These are phyloP conservation scores for Neurospora crassa DNA, from an alignment of 2,329 filamentous ascomycete genomes.

Conservation along the genomic window DNA sequence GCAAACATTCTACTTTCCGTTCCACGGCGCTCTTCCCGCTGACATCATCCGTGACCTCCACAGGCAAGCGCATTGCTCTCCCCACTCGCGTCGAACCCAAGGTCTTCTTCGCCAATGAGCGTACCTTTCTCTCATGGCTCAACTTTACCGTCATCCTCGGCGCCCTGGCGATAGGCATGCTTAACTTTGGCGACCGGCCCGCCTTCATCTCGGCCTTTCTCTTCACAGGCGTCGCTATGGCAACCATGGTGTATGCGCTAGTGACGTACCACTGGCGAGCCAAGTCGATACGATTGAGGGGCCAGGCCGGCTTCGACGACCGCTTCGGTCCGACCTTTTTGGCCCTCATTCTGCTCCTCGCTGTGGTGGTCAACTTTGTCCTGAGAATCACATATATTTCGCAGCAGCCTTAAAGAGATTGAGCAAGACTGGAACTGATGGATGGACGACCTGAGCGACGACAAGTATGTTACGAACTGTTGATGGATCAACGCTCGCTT, in stretches of 20 bases:
- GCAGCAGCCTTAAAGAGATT: conserved; percentile 18
- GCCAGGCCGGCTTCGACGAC: conserved; percentile 94
- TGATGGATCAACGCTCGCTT: not conserved
- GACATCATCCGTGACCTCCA: conserved; percentile 2
- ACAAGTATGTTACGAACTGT: not conserved
- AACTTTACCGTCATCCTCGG: conserved; percentile 99
- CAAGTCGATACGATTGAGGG: conserved; percentile 80
- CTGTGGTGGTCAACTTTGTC: conserved; percentile 94
- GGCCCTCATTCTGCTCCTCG: conserved; percentile 74
- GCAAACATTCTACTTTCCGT: conserved; percentile 14
- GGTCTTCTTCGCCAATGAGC: conserved; percentile 99
- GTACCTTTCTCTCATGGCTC: conserved; percentile 97
- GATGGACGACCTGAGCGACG: not conserved
- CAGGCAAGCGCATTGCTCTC: conserved; percentile 96
- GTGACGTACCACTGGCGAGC: conserved; percentile 96
- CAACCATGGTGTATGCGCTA: conserved; percentile 90
- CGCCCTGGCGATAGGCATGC: conserved; percentile 88
- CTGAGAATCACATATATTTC: conserved; percentile 53
- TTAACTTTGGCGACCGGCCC: conserved; percentile 94
- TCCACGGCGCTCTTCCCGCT: conserved; percentile 7
- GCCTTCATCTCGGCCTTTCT: conserved; percentile 90
- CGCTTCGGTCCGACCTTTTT: conserved; percentile 86
- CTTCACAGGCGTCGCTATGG: conserved; percentile 90
- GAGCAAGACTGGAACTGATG: not conserved
- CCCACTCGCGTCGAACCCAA: conserved; percentile 97